Conservation (phyloP, 1,139 yeast genomes). For the Candida sojae region DNA sequence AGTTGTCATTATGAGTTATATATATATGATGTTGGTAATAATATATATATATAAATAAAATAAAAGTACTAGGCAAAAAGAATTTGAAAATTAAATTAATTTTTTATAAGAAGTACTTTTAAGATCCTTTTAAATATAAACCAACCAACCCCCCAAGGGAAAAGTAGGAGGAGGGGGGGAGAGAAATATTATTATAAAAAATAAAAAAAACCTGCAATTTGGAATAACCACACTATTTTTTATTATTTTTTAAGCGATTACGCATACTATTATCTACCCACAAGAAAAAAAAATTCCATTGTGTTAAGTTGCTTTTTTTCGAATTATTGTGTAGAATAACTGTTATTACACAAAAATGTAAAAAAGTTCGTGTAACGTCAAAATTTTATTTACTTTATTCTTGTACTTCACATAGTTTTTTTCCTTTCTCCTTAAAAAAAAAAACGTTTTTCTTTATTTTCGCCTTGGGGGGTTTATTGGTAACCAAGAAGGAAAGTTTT, state of each 20-base stretch:
- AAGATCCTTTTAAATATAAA: background rate
- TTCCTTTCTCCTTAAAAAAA: no score
- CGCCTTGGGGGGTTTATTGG: no score
- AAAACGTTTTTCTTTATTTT: no score
- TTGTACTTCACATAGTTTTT: no score
- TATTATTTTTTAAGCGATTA: background rate
- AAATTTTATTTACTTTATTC: no score
- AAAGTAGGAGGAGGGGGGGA: background rate
- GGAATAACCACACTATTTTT: constrained; percentile 1
- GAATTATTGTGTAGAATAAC: no score
- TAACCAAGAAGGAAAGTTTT: no score
- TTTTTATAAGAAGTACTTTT: background rate
- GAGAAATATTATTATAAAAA: background rate
- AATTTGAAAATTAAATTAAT: background rate
- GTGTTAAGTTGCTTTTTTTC: no score
- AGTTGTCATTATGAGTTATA: background rate
- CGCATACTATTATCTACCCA: no score
- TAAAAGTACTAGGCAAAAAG: background rate
- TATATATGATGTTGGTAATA: background rate
- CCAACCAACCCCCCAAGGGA: background rate
- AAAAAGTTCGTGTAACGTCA: no score
- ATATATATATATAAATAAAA: background rate
- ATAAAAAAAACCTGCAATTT: background rate
- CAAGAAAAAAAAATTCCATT: no score
- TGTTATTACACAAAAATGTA: no score